A percentile compares a stretch with the other conserved stretches of the same genome.
Evolutionary conservation across 2,329 filamentous ascomycete genomes (phyloP).

Genomic region (Leptographium radiaticola): DNA sequence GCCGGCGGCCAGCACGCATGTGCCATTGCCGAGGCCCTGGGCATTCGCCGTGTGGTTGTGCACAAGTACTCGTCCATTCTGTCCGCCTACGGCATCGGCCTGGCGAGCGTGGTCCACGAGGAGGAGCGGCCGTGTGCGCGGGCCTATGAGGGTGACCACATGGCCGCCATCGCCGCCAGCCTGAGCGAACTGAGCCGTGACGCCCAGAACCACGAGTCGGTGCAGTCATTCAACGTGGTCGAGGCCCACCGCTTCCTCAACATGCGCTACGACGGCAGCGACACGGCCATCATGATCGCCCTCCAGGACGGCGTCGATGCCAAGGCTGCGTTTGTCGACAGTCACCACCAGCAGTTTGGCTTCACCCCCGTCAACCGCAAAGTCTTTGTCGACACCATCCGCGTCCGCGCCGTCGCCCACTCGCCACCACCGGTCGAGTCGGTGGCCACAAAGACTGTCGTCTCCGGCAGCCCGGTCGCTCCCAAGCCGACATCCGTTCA

Average conservation of each 20-base stretch:
- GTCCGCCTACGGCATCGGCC: slow-evolving; percentile 26
- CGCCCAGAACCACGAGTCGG: slow-evolving; percentile 46
- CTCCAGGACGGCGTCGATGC: slow-evolving; percentile 29
- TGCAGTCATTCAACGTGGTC: slow-evolving; percentile 49
- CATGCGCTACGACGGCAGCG: slow-evolving; percentile 80
- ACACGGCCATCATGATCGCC: slow-evolving; percentile 67
- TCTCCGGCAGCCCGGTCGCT: slow-evolving; percentile 46
- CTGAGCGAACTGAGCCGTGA: slow-evolving; percentile 14
- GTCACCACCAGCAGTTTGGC: slow-evolving; percentile 60
- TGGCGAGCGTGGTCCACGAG: slow-evolving; percentile 23
- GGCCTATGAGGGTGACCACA: background rate
- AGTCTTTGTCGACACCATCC: slow-evolving; percentile 60
- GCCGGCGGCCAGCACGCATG: slow-evolving; percentile 61
- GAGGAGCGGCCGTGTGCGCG: slow-evolving; percentile 14
- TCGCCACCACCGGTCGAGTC: slow-evolving; percentile 55
- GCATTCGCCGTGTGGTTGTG: slow-evolving; percentile 56
- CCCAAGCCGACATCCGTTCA: background rate
- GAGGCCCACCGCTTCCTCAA: slow-evolving; percentile 66
- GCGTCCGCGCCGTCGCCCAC: slow-evolving; percentile 51
- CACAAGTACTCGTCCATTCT: slow-evolving; percentile 54
- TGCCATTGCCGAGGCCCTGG: slow-evolving; percentile 52
- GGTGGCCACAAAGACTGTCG: slow-evolving; percentile 3
- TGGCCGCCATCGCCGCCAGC: no score
- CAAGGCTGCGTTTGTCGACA: slow-evolving; percentile 39
- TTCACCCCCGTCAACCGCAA: slow-evolving; percentile 48